These are phyloP conservation scores for Fusarium lyarnte DNA, from an alignment of 2,329 filamentous ascomycete species.

Conservation along the genomic window DNA sequence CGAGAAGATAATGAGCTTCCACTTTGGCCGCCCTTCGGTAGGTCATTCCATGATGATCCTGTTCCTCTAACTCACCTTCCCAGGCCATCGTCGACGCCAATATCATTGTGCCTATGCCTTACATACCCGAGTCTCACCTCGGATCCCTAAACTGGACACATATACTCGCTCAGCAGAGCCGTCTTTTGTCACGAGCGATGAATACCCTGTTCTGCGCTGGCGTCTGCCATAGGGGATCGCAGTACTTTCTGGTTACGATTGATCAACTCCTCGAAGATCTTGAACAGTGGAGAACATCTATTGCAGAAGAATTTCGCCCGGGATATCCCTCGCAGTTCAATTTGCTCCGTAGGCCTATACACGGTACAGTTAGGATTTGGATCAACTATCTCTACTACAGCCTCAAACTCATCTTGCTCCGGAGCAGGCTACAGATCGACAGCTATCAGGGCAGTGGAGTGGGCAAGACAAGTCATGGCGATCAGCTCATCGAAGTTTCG, in stretches of 20 bases:
- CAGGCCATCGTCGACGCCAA: slow-evolving; percentile 29
- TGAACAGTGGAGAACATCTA: slow-evolving; percentile 22
- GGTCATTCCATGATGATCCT: not conserved
- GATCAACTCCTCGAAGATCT: slow-evolving; percentile 25
- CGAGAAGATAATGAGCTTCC: slow-evolving; percentile 38
- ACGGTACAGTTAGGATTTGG: slow-evolving; percentile 20
- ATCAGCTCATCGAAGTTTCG: slow-evolving; percentile 21
- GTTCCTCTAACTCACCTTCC: not conserved
- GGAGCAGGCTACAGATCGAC: slow-evolving; percentile 16
- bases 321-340: not conserved
- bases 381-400: slow-evolving; percentile 35
- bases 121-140: slow-evolving; percentile 30
- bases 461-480: not conserved
- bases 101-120: slow-evolving; percentile 26
- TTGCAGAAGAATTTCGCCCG: slow-evolving; percentile 18
- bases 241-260: slow-evolving; percentile 16
- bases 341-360: slow-evolving; percentile 4
- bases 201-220: slow-evolving; percentile 26
- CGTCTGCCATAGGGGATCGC: not conserved
- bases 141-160: slow-evolving; percentile 26
- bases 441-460: accelerated
- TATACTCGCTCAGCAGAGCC: slow-evolving; percentile 16
- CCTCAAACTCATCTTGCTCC: slow-evolving; percentile 22
- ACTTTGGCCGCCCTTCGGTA: slow-evolving; percentile 35
- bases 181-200: slow-evolving; percentile 28